These are phyloP conservation scores for Pulveroboletus sp. DNA, from an alignment of 768 basidiomycete genomes.

Conservation along the genomic window DNA sequence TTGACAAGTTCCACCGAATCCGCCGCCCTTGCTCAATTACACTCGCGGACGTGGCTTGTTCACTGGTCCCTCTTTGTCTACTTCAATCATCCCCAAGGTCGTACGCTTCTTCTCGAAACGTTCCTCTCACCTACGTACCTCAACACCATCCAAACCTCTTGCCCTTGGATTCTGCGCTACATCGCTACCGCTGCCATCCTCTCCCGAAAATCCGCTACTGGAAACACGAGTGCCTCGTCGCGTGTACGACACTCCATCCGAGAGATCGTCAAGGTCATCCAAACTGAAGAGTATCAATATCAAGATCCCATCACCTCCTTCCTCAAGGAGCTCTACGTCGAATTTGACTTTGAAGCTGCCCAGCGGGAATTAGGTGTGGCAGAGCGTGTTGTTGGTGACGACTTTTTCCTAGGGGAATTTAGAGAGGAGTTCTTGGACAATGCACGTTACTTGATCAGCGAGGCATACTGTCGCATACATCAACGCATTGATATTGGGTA, in stretches of 20 bases:
- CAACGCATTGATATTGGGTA: constrained; percentile 87
- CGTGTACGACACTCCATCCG: constrained; percentile 86
- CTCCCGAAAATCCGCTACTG: constrained; percentile 70
- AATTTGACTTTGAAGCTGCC: constrained; percentile 96
- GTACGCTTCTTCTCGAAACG: constrained; percentile 89
- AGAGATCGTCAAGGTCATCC: constrained; percentile 90
- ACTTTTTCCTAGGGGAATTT: constrained; percentile 92
- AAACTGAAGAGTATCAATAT: constrained; percentile 96
- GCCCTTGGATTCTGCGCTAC: constrained; percentile 93
- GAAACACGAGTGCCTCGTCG: constrained; percentile 49
- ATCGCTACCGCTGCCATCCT: constrained; percentile 91
- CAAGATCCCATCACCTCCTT: constrained; percentile 91
- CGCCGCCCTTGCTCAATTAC: constrained; percentile 82
- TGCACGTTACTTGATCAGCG: constrained; percentile 92
- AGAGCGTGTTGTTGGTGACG: constrained; percentile 80
- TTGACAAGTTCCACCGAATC: constrained; percentile 48
- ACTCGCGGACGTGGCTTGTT: constrained; percentile 93
- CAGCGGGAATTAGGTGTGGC: constrained; percentile 77
- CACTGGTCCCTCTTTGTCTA: constrained; percentile 99
- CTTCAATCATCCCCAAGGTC: constrained; percentile 93
- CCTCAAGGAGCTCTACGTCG: constrained; percentile 89
- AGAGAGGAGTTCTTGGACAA: constrained; percentile 96
- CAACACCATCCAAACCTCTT: constrained; percentile 96
- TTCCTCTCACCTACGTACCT: constrained; percentile 97
- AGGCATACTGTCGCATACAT: constrained; percentile 97